A percentile compares a stretch with the other conserved stretches of the same genome.
These are phyloP conservation scores for Dendrobium huoshanense DNA, from an alignment of 106 monocot species.

Conservation along the genomic window DNA sequence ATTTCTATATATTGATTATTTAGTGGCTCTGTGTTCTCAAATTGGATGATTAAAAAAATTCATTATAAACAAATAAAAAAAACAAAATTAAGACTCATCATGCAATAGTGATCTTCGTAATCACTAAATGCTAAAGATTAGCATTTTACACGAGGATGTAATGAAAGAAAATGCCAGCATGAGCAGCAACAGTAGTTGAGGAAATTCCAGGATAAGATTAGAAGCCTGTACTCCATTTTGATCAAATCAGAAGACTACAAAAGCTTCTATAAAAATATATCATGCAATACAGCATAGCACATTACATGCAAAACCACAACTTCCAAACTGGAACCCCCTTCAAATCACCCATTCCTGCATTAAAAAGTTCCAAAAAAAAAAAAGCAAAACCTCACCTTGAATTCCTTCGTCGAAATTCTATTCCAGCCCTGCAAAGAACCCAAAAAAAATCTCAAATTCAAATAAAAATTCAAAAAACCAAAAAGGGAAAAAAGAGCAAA, in stretches of 20 bases:
- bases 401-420: background rate
- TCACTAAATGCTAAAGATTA: background rate
- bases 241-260: background rate
- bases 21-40: no score
- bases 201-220: background rate
- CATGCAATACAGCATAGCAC: background rate
- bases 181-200: background rate
- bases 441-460: background rate
- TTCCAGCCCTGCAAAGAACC: background rate
- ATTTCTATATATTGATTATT: no score
- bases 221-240: background rate
- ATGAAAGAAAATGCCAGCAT: background rate
- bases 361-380: background rate
- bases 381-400: background rate
- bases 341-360: background rate
- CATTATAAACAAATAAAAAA: no score
- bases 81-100: no score
- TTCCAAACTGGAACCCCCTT: background rate
- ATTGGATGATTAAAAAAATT: no score
- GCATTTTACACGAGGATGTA: background rate
- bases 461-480: background rate
- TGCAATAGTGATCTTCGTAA: no score
- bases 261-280: background rate
- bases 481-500: background rate
- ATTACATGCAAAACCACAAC: background rate